A percentile compares a stretch with the other conserved stretches of the same genome.
These are phyloP conservation scores for Phragmites australis DNA, from an alignment of 176 grass and related monocot species.

Conservation along the genomic window DNA sequence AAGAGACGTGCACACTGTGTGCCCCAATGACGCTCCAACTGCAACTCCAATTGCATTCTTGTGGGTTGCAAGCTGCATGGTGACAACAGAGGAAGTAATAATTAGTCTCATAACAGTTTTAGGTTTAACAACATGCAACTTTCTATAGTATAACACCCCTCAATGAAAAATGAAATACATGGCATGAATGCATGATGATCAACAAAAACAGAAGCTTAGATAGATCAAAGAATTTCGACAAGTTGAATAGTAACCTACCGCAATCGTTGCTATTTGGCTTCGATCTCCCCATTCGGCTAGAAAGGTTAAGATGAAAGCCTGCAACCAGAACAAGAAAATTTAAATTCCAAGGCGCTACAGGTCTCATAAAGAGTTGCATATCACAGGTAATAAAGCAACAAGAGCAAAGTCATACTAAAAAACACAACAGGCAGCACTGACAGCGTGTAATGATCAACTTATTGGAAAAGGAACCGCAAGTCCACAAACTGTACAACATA, in stretches of 20 bases:
- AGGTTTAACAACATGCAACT: background rate
- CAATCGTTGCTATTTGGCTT: slow-evolving; percentile 94
- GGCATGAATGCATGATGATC: too few species aligned
- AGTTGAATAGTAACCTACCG: slow-evolving; percentile 36
- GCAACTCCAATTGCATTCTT: slow-evolving; percentile 88
- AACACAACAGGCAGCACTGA: background rate
- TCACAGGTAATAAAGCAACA: background rate
- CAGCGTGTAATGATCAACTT: slow-evolving; percentile 2
- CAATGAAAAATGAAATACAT: background rate
- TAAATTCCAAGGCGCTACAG: slow-evolving; percentile 4
- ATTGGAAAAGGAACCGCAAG: background rate
- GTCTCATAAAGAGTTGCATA: background rate
- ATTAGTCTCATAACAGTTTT: background rate
- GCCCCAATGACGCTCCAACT: slow-evolving; percentile 70
- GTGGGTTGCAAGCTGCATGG: slow-evolving; percentile 72
- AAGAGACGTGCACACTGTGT: slow-evolving; percentile 76
- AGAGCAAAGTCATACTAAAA: background rate
- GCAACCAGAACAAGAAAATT: slow-evolving; percentile 27
- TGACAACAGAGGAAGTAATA: background rate
- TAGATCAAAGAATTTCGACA: background rate
- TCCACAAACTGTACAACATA: background rate
- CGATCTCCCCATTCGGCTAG: slow-evolving; percentile 88
- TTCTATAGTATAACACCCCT: background rate
- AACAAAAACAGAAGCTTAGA: background rate
- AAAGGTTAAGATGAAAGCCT: slow-evolving; percentile 94